Evolutionary conservation across 768 basidiomycete genomes (phyloP), one percentile per base, ranked within the genome.

Genomic region (Xanthoconium stramineum): DNA sequence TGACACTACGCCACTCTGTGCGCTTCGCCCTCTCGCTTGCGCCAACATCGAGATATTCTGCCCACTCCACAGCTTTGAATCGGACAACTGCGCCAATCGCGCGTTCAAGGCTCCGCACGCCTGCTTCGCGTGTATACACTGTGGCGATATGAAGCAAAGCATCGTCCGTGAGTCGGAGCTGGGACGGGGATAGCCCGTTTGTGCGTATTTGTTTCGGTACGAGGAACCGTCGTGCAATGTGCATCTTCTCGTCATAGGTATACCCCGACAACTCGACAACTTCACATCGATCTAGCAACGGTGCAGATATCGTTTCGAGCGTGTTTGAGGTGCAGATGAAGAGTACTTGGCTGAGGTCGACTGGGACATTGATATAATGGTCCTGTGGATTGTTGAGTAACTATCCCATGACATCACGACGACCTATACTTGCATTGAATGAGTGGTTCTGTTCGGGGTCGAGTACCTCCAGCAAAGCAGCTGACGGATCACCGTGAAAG

Each of bases 291-390:
- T 97, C 94, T 10, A 95, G 73, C 2, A 98, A 77, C 0, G 95
- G 93, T 0, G 86, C 83, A 6, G 91, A 86, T 58, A 97, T 96
- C 0, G 91, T 93, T 38, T 94, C 91, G 12, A 95, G 82, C 0
- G 86, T 81, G 68, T 97, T 97, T 35, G 94, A 90, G 0, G 95
- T 96, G 62, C 93, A 95, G 59, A 97, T 89, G 72, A 97, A 96
- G 19, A 96, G 77, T 14, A 95, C 85, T 66, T 91, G 91, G 52
- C 87, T 89, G 48, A 96, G 80, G 63, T 95, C 91, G 50, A 95
- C 82, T 2, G 92, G 91, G 11, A 91, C 85, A 57, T 94, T 92
- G 67, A 94, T 82, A 65, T 93, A 96, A 73, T 97, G 94, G 70
- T 97, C 94, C 83, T 91, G 64, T 32, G 69, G 5, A 19, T 38